phyloP scores from a whole-genome alignment of 1,284 basidiomycete species.

The Ceratobasidium theobromae region DNA sequence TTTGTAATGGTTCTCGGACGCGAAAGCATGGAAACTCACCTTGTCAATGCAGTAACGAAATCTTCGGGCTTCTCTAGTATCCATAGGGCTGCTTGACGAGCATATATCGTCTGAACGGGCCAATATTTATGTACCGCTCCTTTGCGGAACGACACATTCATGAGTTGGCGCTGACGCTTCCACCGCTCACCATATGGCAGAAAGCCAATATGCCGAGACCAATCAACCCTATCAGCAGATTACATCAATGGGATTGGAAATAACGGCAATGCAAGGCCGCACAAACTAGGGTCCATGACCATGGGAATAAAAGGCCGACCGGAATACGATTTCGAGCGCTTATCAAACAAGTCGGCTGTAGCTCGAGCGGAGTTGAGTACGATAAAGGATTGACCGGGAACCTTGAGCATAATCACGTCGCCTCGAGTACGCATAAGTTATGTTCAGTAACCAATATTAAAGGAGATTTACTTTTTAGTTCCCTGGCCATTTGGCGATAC shows the following conservation, averaged over 20 bases:
- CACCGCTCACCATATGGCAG: slow-evolving; percentile 4
- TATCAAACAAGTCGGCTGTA: neutral
- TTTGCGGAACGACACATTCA: slow-evolving; percentile 4
- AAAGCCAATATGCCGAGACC: neutral
- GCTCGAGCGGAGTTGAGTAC: slow-evolving; percentile 12
- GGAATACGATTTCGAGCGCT: neutral
- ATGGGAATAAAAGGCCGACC: neutral
- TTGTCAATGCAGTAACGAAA: neutral
- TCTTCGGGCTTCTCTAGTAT: slow-evolving; percentile 1
- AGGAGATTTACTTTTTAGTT: neutral
- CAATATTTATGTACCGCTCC: neutral
- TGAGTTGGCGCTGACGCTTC: slow-evolving; percentile 10
- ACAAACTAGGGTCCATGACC: neutral
- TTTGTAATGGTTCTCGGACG: too few relatives aligned
- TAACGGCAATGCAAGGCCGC: neutral
- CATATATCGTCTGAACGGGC: neutral
- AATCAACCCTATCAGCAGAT: slow-evolving; percentile 1
- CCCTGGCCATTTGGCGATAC: neutral
- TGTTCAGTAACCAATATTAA: neutral
- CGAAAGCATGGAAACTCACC: neutral
- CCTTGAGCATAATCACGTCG: slow-evolving; percentile 1
- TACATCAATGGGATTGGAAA: neutral
- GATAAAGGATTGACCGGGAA: neutral
- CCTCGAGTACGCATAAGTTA: neutral
- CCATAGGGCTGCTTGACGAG: neutral